These are phyloP conservation scores for Prunus mira DNA, from an alignment of 306 rosid genomes.

Conservation along the genomic window DNA sequence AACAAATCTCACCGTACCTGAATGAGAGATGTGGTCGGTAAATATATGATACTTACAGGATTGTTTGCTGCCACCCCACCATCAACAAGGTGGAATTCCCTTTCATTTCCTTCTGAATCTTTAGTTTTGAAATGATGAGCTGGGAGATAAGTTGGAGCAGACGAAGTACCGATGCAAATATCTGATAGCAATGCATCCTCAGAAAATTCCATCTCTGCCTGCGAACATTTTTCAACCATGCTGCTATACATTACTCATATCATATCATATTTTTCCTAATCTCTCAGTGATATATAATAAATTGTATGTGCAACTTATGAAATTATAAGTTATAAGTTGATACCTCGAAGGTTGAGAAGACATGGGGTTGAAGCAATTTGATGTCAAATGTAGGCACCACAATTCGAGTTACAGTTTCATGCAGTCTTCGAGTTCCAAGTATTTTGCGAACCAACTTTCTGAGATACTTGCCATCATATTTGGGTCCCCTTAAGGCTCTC, in stretches of 20 bases:
- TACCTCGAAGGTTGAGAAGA: constrained; percentile 10
- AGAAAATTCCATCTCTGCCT: constrained; percentile 16
- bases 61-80: constrained; percentile 41
- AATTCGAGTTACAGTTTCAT: constrained; percentile 28
- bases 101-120: constrained; percentile 3
- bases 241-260: background rate
- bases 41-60: constrained; percentile 19
- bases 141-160: constrained; percentile 37
- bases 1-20: too few species aligned
- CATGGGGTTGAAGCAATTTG: constrained; percentile 16
- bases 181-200: constrained; percentile 27
- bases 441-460: background rate
- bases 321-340: background rate
- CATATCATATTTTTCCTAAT: background rate
- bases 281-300: too few species aligned
- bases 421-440: constrained; percentile 16
- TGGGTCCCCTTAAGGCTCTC: constrained; percentile 27
- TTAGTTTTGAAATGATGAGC: constrained; percentile 26
- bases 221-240: background rate
- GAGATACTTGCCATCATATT: constrained; percentile 29
- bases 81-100: constrained; percentile 36
- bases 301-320: background rate
- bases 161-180: constrained; percentile 28
- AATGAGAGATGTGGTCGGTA: too few species aligned
- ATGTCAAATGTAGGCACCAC: constrained; percentile 25